Conservation (phyloP, 1,284 basidiomycete species). For the Xanthoconium separans region DNA sequence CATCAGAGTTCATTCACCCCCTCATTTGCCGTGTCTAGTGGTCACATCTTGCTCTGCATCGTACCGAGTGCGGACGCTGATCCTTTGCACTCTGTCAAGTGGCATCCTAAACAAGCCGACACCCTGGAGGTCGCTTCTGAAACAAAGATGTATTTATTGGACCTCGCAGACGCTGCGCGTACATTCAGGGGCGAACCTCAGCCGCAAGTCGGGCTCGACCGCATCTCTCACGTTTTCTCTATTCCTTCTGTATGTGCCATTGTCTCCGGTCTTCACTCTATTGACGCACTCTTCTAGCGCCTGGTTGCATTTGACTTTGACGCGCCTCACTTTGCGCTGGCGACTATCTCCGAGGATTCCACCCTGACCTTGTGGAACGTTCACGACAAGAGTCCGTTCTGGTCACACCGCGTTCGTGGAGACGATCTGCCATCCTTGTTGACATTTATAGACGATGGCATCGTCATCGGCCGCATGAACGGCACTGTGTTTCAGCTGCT, state of each 20-base stretch:
- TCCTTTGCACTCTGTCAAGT: constrained; percentile 74
- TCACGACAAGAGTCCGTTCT: constrained; percentile 69
- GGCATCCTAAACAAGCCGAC: constrained; percentile 76
- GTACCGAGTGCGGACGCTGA: constrained; percentile 57
- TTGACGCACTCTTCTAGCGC: constrained; percentile 43
- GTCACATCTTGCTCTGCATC: constrained; percentile 68
- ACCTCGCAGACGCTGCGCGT: constrained; percentile 59
- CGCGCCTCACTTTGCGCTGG: constrained; percentile 66
- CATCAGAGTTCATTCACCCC: background rate
- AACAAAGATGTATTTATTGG: constrained; percentile 68
- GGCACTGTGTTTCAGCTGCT: constrained; percentile 79
- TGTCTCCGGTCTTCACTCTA: background rate
- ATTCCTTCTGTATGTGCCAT: constrained; percentile 59
- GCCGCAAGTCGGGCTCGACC: constrained; percentile 61
- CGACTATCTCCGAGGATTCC: constrained; percentile 77
- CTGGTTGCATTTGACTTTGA: constrained; percentile 82
- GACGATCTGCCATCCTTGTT: constrained; percentile 77
- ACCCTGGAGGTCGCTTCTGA: constrained; percentile 77
- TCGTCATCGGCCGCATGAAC: constrained; percentile 76
- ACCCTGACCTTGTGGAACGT: constrained; percentile 77
- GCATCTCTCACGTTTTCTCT: constrained; percentile 63
- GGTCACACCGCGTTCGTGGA: constrained; percentile 69
- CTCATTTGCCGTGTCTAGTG: constrained; percentile 41
- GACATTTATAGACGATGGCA: constrained; percentile 75
- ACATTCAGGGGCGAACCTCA: constrained; percentile 61